Base-by-base conservation (phyloP, 768 basidiomycete species). In the Phylloporus sp. region DNA sequence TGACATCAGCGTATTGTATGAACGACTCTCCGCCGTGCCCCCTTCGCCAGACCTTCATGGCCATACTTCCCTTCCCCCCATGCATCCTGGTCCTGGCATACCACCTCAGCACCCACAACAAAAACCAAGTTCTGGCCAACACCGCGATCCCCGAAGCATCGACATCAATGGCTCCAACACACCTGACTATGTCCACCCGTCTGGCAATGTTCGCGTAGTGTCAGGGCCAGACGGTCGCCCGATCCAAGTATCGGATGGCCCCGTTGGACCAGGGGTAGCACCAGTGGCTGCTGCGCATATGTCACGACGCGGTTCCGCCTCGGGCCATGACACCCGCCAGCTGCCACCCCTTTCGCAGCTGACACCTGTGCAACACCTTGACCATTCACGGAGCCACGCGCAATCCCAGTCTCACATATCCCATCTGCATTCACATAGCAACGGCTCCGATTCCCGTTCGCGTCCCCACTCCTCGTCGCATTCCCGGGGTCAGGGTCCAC, bases 1-100 rank as follows among this genome's bases (percentile, higher is more conserved):
- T 56, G 46, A 42, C 37, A 53, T 55, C 49, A 80, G 87, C 42
- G 80, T 90, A 34, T 69, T 90, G 45, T 90, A 90, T 61, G 88
- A 90, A 65, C 82, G 86, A 42, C 72, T 90, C 9, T 76, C 81
- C 41, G 71, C 72, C 31, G 70, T 80, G 18, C 78, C 82, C 18
- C 76, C 80, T 34, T 78, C 80, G 2, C 79, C 77, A 47, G 76
- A 73, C 52, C 44, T 70, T 26, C 74, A 73, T 29, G 72, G 70
- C 52, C 72, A 74, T 38, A 64, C 57, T 15, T 44, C 56, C 14
- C 61, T 69, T 5, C 66, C 67, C 38, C 55, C 61, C 20, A 46
- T 64, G 26, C 68, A 72, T 38, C 38, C 64, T 6, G 69, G 60
- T 31, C 66, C 69, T 17, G 70, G 65, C 3, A 56, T 66, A 28